phyloP scores from a whole-genome alignment of 2,329 filamentous ascomycete species.

The Fusarium devonianum region DNA sequence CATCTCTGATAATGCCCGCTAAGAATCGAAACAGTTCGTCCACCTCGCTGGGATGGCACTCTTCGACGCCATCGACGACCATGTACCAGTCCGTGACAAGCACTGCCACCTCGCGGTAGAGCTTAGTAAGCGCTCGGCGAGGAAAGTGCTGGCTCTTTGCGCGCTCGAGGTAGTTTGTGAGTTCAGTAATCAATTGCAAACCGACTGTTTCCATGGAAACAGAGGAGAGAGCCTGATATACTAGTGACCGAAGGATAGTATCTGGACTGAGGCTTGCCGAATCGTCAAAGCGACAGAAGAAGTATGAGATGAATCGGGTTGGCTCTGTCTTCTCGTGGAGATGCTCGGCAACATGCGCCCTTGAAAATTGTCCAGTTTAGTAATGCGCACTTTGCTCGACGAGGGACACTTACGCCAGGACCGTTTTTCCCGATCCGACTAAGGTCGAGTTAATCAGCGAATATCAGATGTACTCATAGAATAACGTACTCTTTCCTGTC shows the following conservation, averaged over 20 bases:
- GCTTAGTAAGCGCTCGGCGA: background rate
- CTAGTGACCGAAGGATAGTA: constrained; percentile 4
- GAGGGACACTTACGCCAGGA: constrained; percentile 19
- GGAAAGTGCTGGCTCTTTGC: background rate
- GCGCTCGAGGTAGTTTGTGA: background rate
- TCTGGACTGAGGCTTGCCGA: background rate
- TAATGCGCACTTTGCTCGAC: no score
- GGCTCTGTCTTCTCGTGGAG: background rate
- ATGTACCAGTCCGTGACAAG: constrained; percentile 2
- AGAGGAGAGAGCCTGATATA: background rate
- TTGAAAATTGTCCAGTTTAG: no score
- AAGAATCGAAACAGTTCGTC: constrained; percentile 6
- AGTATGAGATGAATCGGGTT: constrained; percentile 6
- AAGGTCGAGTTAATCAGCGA: no score
- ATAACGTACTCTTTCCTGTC: constrained; percentile 19
- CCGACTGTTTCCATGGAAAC: background rate
- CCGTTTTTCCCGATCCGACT: constrained; percentile 33
- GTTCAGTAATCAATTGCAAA: background rate
- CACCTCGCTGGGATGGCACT: constrained; percentile 4
- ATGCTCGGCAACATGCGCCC: constrained; percentile 7
- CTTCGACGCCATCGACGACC: constrained; percentile 16
- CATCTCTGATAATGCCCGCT: no score
- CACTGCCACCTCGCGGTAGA: background rate
- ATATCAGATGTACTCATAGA: no score
- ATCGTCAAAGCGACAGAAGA: constrained; percentile 12